Evolutionary conservation across 768 basidiomycete genomes (phyloP).

Genomic region (Kwoniella dendrophila): DNA sequence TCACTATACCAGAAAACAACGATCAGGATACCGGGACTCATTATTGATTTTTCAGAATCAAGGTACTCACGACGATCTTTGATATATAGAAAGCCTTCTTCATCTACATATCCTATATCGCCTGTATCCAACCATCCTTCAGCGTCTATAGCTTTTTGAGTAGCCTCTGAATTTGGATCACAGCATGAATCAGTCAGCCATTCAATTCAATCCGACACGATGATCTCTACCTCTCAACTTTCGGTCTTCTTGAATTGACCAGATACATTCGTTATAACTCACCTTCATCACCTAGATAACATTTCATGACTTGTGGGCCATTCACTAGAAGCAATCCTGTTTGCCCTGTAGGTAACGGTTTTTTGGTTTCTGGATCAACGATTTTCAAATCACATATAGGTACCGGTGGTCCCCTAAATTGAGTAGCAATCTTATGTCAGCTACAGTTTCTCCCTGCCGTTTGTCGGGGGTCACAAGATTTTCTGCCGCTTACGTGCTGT

Average conservation of each 20-base stretch:
- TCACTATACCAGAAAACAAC: constrained; percentile 25
- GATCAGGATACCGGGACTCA: background rate
- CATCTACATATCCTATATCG: constrained; percentile 40
- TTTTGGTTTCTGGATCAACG: constrained; percentile 37
- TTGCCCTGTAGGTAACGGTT: constrained; percentile 29
- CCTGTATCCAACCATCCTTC: constrained; percentile 52
- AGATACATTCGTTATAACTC: background rate
- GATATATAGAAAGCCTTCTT: constrained; percentile 48
- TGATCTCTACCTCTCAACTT: too few species aligned
- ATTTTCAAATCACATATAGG: constrained; percentile 43
- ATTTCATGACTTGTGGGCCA: constrained; percentile 53
- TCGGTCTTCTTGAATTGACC: too few species aligned
- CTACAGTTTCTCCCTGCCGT: too few species aligned
- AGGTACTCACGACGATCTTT: constrained; percentile 39
- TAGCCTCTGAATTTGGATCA: constrained; percentile 25
- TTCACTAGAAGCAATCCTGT: constrained; percentile 40
- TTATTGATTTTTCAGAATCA: background rate
- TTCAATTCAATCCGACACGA: too few species aligned
- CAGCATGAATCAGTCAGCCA: too few species aligned
- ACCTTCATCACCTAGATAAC: constrained; percentile 44
- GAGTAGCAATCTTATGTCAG: too few species aligned
- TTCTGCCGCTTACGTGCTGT: constrained; percentile 43
- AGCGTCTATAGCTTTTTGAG: constrained; percentile 31
- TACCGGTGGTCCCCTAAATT: constrained; percentile 43
- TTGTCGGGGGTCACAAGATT: too few species aligned